phyloP scores from a whole-genome alignment of 495 filamentous ascomycete species.

The Daldinia childiae region DNA sequence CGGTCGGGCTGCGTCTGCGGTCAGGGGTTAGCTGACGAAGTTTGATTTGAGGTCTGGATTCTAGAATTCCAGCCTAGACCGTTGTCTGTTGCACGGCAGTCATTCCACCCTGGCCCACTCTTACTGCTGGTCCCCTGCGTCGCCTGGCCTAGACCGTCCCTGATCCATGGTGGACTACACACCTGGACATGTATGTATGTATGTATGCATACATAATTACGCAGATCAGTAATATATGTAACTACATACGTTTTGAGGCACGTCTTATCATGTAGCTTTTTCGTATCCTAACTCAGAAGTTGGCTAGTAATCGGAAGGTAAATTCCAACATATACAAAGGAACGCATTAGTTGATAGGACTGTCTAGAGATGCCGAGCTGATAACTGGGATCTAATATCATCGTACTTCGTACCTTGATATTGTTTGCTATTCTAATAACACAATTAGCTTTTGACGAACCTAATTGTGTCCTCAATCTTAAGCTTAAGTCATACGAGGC shows the following conservation, averaged over 20 bases:
- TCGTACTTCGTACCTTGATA: background rate
- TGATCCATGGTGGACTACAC: slow-evolving; percentile 17
- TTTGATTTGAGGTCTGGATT: slow-evolving; percentile 28
- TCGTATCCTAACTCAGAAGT: background rate
- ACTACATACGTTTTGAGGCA: background rate
- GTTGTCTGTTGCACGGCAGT: slow-evolving; percentile 42
- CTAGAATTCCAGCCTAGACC: slow-evolving; percentile 37
- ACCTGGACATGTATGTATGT: background rate
- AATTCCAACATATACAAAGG: background rate
- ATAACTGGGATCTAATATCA: background rate
- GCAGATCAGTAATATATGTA: background rate
- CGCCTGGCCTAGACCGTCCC: slow-evolving; percentile 39
- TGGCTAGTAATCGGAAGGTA: background rate
- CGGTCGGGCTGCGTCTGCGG: slow-evolving; percentile 33
- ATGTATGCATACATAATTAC: background rate
- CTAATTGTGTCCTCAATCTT: background rate
- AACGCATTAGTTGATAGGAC: background rate
- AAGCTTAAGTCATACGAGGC: too few relatives aligned
- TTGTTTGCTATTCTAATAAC: background rate
- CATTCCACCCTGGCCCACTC: slow-evolving; percentile 36
- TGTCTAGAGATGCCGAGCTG: background rate
- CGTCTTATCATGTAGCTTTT: background rate
- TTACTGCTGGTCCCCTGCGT: slow-evolving; percentile 38
- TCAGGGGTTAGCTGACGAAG: slow-evolving; percentile 26
- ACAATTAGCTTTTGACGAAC: background rate